phyloP scores from a whole-genome alignment of 176 grass and related monocot genomes.

The Eremochloa ophiuroides region DNA sequence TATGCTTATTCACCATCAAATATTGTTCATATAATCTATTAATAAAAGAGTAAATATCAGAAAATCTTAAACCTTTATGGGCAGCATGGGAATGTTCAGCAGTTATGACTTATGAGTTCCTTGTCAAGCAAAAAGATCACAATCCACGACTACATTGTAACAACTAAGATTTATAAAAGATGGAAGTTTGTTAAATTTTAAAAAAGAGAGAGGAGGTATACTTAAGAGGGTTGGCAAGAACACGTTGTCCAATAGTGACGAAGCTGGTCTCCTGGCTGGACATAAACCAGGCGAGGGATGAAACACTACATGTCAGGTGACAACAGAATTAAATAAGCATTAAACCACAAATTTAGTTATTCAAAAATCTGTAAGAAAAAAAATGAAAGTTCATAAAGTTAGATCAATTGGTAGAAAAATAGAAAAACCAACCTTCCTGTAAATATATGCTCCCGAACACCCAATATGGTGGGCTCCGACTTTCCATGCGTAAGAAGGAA shows the following conservation, averaged over 20 bases:
- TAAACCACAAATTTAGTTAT: not conserved
- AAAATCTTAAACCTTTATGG: not conserved
- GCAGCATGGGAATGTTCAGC: not conserved
- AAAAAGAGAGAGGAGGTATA: conserved; percentile 25
- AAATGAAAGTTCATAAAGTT: conserved; percentile 3
- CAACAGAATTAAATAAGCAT: conserved; percentile 1
- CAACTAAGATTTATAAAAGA: not conserved
- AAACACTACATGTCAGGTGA: conserved; percentile 50
- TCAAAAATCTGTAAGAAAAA: not conserved
- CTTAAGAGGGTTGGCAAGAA: conserved; percentile 68
- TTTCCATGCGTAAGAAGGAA: conserved; percentile 42
- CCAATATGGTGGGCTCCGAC: conserved; percentile 63
- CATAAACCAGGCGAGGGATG: conserved; percentile 76
- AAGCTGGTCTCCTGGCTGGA: conserved; percentile 77
- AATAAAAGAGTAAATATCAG: not conserved
- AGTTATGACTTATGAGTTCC: not conserved
- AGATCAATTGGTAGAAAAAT: not conserved
- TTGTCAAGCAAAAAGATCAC: not conserved
- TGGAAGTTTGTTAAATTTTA: not conserved
- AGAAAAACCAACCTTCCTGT: conserved; percentile 62
- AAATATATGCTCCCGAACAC: conserved; percentile 78
- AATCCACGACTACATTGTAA: conserved; percentile 1
- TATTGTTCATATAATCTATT: not conserved
- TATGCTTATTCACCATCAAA: not conserved
- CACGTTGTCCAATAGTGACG: conserved; percentile 67